phyloP scores from a whole-genome alignment of 768 basidiomycete genomes.

The Amanita pallidorosea region DNA sequence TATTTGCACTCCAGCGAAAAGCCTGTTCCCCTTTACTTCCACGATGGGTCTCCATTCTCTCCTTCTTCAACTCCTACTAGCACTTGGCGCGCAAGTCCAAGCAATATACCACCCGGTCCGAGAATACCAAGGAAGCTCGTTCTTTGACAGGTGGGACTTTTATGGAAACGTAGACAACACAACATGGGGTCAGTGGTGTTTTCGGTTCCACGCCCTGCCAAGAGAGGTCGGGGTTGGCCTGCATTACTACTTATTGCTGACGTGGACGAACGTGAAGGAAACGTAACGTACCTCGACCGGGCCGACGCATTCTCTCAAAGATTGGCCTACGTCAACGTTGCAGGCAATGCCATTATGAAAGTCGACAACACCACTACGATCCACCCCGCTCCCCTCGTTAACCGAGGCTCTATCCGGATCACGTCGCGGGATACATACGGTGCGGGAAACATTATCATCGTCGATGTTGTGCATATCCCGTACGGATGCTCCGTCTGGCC shows the following conservation, averaged over 20 bases:
- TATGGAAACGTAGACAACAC: slow-evolving; percentile 38
- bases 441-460: slow-evolving; percentile 32
- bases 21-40: neutral
- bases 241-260: too few species aligned
- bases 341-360: slow-evolving; percentile 57
- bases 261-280: slow-evolving; percentile 25
- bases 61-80: neutral
- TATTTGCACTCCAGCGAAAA: too few species aligned
- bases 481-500: slow-evolving; percentile 46
- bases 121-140: slow-evolving; percentile 35
- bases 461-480: slow-evolving; percentile 36
- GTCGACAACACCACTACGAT: slow-evolving; percentile 64
- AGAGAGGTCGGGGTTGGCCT: neutral
- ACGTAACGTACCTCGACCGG: slow-evolving; percentile 48
- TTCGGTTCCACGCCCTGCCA: neutral
- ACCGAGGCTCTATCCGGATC: slow-evolving; percentile 38
- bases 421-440: slow-evolving; percentile 30
- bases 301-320: slow-evolving; percentile 32
- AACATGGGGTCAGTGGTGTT: slow-evolving; percentile 24
- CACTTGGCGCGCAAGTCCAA: neutral
- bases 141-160: slow-evolving; percentile 49
- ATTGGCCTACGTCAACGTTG: slow-evolving; percentile 49
- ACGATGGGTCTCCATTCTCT: neutral
- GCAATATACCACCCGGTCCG: slow-evolving; percentile 24
- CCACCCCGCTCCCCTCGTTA: slow-evolving; percentile 12